Conservation (phyloP, 2,329 filamentous ascomycete species). For the Fusarium ramigenum region DNA sequence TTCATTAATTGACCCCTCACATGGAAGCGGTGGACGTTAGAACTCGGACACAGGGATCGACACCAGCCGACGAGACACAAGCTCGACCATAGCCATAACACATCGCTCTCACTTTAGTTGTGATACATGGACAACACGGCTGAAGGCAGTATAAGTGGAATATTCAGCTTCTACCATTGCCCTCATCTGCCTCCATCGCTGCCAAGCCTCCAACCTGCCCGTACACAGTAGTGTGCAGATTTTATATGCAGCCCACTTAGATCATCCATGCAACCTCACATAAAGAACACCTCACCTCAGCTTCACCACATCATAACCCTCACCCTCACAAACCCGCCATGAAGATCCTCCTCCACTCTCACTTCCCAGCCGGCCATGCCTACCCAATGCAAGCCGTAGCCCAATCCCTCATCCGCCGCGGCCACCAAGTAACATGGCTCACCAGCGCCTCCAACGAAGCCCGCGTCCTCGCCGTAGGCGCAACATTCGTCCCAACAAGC, state of each 20-base stretch:
- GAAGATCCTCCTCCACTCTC: constrained; percentile 52
- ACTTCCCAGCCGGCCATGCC: constrained; percentile 52
- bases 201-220: background rate
- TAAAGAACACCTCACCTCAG: background rate
- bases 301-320: background rate
- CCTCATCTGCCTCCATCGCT: background rate
- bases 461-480: constrained; percentile 48
- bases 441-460: constrained; percentile 48
- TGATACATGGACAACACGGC: fast-evolving
- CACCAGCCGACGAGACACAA: background rate
- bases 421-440: constrained; percentile 52
- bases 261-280: constrained; percentile 5
- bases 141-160: background rate
- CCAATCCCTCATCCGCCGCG: constrained; percentile 48
- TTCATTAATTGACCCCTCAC: background rate
- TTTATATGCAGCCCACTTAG: background rate
- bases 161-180: background rate
- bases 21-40: background rate
- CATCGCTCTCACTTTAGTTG: fast-evolving
- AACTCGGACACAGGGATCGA: background rate
- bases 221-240: background rate
- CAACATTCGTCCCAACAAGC: constrained; percentile 46
- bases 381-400: constrained; percentile 53
- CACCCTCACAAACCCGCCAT: constrained; percentile 32
- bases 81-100: background rate